Percentiles rank a stretch among this genome's conserved stretches.
Conservation (phyloP, 345 rosid genomes). For the Noccaea caerulescens region DNA sequence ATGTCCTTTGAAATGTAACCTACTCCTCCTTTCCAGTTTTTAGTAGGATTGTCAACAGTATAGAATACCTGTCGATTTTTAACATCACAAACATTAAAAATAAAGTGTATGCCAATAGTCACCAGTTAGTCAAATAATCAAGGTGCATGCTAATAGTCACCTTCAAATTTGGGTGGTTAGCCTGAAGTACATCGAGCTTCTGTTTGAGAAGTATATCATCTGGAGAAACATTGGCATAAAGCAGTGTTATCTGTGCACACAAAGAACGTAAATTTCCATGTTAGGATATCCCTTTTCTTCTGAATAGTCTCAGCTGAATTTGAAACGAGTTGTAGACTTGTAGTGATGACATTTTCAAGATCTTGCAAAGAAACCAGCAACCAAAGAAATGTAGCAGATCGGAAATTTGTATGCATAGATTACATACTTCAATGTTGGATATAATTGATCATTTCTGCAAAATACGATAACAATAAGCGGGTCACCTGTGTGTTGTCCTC, state of each 20-base stretch:
- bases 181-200: constrained; percentile 83
- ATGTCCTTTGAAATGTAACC: constrained; percentile 86
- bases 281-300: neutral
- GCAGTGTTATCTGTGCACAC: constrained; percentile 65
- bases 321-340: neutral
- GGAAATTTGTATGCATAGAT: neutral
- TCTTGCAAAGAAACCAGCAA: constrained; percentile 8
- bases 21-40: constrained; percentile 89
- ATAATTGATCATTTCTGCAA: neutral
- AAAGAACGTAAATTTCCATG: constrained; percentile 9
- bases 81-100: neutral
- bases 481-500: constrained; percentile 89
- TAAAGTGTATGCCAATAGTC: constrained; percentile 5
- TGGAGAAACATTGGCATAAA: constrained; percentile 90
- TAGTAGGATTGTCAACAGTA: constrained; percentile 84
- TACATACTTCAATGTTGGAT: constrained; percentile 17
- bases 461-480: constrained; percentile 13
- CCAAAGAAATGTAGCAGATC: neutral
- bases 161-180: constrained; percentile 86
- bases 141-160: constrained; percentile 11
- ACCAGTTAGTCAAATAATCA: neutral
- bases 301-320: constrained; percentile 7
- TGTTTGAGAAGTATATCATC: constrained; percentile 92
- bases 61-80: constrained; percentile 63
- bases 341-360: constrained; percentile 16